Base-by-base conservation (phyloP, 768 basidiomycete genomes). In the Calocera viscosa region DNA sequence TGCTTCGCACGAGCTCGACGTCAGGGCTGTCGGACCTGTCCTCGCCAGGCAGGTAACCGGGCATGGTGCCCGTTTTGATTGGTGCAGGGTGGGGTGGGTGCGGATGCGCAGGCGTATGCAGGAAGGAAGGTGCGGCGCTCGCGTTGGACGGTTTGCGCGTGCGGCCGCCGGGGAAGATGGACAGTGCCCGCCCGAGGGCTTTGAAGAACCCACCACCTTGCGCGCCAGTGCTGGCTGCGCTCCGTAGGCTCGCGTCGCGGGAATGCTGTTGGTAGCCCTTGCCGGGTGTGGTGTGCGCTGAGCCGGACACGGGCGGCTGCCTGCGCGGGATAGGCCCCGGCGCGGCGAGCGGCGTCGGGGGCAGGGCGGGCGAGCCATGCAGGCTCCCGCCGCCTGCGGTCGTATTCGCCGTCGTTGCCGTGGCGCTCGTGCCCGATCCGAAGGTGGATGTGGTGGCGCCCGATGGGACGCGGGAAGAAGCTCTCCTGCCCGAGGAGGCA, bases 151-250 rank as follows among this genome's bases (percentile, higher is more conserved):
- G 24, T 79, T 71, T 73, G 64, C 72, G 71, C 41, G 19, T 60
- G 35, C 65, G 39, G 77, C 75, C 43, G 77, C 76, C n/a, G 78
- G 78, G 71, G 78, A 72, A 65, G 73, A 74, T 49, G 72, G 67
- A 68, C 11, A 60, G 53, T 10, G 53, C 53, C 30, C 53, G 11
- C 5, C 53, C 53, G 22, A 60, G 53, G 26, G 53, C 53, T 32
- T 60, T 60, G 53, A 60, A 60, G 53, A 60, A 60, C 26, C 53
- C 53, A 7, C 53, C 53, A 8, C 26, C 43, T 5, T 14, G 5
- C 19, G 5, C 5, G 43, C 43, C 30, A 32, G 43, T 19, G 43
- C 53, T 60, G 26, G 26, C 53, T 5, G 11, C 53, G 26, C 26
- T 60, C 53, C 30, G 53, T 26, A 60, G 2, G 53, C 53, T 60